Evolutionary conservation across 2,329 filamentous ascomycete genomes (phyloP), one percentile per base, ranked within the genome.

Genomic region (Colletotrichum sublineola): DNA sequence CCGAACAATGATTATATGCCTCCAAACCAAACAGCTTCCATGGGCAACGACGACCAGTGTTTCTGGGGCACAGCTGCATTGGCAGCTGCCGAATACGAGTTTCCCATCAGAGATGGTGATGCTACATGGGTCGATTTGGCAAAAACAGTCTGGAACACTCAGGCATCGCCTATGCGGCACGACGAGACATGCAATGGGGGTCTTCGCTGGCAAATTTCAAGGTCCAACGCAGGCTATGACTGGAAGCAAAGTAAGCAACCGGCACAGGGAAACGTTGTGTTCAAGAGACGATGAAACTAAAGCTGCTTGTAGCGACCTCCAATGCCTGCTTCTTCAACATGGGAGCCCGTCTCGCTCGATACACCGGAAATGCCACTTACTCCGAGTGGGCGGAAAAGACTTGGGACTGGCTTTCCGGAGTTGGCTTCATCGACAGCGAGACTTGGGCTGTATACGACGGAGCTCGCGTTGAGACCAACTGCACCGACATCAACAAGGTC

Each of bases 171-270:
- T 2, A 18, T 18, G 2, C 91, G 90, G 85, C 86, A 91, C 70
- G 83, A 81, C 1, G 78, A 77, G 0, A 84, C 82, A 2, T 93
- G 91, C 78, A 83, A 83, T 29, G 91, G 91, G 64, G 91, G 91
- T 2, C 79, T 93, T 70, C 87, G 90, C 72, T 92, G 90, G 90
- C 91, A 93, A 81, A 90, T 93, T 55, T 89, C 87, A 76, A 81
- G 84, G 0, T 87, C 89, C 76, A 92, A 92, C 77, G 84, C 80
- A 40, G 92, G 92, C 3, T 94, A 91, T 80, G 85, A 88, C 75
- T 93, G 93, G 85, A 94, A 89, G 76, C 88, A 88, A 74, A 81
- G 79, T 77, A 52, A 66, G 68, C 53, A 15, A 29, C n/a, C 24
- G n/a, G 5, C 5, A 40, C 4, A 8, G 2, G 18, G 2, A 53